Evolutionary conservation across 352 stramenopile species (phyloP).

Genomic region (Sclerospora graminicola): DNA sequence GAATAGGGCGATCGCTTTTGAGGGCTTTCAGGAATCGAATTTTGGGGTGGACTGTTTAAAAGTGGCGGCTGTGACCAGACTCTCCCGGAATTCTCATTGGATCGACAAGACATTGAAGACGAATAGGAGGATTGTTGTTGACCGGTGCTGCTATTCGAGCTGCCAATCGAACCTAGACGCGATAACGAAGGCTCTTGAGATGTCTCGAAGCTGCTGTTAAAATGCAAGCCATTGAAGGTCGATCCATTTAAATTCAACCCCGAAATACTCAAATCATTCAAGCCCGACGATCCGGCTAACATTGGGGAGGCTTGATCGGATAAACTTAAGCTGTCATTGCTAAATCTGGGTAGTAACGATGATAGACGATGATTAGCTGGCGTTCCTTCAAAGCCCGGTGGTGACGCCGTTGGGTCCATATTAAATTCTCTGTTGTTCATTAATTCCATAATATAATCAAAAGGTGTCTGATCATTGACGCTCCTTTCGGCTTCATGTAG

Average conservation of each 20-base stretch:
- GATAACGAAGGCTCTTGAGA: slow-evolving; percentile 16
- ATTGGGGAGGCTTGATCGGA: slow-evolving; percentile 8
- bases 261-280: slow-evolving; percentile 15
- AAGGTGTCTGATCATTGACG: slow-evolving; percentile 10
- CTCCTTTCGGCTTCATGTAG: slow-evolving; percentile 11
- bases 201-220: slow-evolving; percentile 7
- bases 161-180: slow-evolving; percentile 21
- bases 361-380: slow-evolving; percentile 12
- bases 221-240: slow-evolving; percentile 12
- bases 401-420: slow-evolving; percentile 8
- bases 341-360: slow-evolving; percentile 10
- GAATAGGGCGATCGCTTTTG: slow-evolving; percentile 4
- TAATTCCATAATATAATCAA: slow-evolving; percentile 22
- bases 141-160: slow-evolving; percentile 16
- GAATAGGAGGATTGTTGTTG: slow-evolving; percentile 11
- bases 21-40: slow-evolving; percentile 7
- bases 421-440: slow-evolving; percentile 20
- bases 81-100: slow-evolving; percentile 14
- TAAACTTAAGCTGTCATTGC: slow-evolving; percentile 13
- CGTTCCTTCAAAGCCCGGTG: slow-evolving; percentile 7
- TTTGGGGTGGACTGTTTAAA: slow-evolving; percentile 10
- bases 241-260: slow-evolving; percentile 8
- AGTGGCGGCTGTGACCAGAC: slow-evolving; percentile 20
- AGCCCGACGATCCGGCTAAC: slow-evolving; percentile 3
- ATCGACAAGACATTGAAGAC: slow-evolving; percentile 15